These are phyloP conservation scores for Cryptococcus sp. DNA, from an alignment of 1,284 basidiomycete species.

Conservation along the genomic window DNA sequence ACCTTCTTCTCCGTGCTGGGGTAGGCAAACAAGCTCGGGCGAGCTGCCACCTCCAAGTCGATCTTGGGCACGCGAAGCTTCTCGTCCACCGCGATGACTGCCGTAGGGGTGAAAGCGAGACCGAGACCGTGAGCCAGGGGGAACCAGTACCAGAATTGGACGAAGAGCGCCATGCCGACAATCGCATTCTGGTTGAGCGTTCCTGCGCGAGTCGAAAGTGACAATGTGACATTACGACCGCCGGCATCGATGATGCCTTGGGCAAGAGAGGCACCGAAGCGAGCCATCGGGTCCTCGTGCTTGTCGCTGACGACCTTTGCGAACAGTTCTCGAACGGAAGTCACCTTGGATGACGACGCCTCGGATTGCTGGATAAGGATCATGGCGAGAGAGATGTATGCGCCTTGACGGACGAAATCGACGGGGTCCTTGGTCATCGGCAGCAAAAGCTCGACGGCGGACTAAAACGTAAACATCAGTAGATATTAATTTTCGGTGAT, in stretches of 20 bases:
- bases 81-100: slow-evolving; percentile 83
- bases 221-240: slow-evolving; percentile 91
- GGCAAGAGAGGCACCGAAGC: slow-evolving; percentile 90
- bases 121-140: slow-evolving; percentile 91
- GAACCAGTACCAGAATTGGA: slow-evolving; percentile 99
- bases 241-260: slow-evolving; percentile 97
- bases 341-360: slow-evolving; percentile 76
- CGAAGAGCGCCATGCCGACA: slow-evolving; percentile 93
- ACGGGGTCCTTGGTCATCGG: slow-evolving; percentile 96
- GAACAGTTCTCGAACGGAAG: slow-evolving; percentile 77
- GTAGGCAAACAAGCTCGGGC: slow-evolving; percentile 86
- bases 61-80: slow-evolving; percentile 88
- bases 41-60: slow-evolving; percentile 83
- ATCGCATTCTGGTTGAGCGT: slow-evolving; percentile 85
- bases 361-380: slow-evolving; percentile 94
- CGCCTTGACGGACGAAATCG: slow-evolving; percentile 97
- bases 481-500: neutral
- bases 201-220: slow-evolving; percentile 84
- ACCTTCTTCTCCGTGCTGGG: slow-evolving; percentile 79
- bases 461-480: slow-evolving; percentile 53
- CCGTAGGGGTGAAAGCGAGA: slow-evolving; percentile 89
- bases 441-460: slow-evolving; percentile 90
- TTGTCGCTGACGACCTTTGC: slow-evolving; percentile 88
- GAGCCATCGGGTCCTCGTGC: slow-evolving; percentile 95
- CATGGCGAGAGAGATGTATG: slow-evolving; percentile 91